Percentiles rank a stretch among this genome's conserved stretches.
Evolutionary conservation across 73 alveolate species (phyloP).

Genomic region (Symbiodinium natans): DNA sequence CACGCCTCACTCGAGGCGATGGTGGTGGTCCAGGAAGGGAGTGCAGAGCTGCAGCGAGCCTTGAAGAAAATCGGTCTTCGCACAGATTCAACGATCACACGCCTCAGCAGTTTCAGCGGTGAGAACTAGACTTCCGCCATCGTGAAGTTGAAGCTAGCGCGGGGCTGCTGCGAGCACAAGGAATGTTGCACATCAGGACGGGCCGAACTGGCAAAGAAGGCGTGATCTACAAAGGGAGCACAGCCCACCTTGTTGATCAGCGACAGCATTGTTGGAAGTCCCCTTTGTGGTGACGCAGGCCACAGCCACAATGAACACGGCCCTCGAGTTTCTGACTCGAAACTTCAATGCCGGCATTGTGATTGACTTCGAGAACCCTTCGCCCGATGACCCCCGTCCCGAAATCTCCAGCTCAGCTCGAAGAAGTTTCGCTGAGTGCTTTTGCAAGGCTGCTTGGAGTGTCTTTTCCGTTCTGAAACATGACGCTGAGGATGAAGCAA

Average conservation of each 20-base stretch:
- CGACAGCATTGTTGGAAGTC: background rate
- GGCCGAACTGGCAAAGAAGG: conserved; percentile 63
- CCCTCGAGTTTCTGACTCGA: conserved; percentile 54
- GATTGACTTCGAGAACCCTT: conserved; percentile 33
- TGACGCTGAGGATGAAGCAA: conserved; percentile 42
- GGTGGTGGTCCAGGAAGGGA: conserved; percentile 92
- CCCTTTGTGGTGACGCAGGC: conserved; percentile 2
- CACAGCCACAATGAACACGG: conserved; percentile 25
- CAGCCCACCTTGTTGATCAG: background rate
- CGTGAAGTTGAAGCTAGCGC: background rate
- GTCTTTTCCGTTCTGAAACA: background rate
- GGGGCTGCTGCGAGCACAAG: background rate
- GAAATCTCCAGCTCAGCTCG: no score
- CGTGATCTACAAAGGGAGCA: background rate
- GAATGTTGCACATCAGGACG: background rate
- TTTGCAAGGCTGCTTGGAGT: background rate
- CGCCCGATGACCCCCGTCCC: conserved; percentile 7
- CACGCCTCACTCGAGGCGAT: conserved; percentile 26
- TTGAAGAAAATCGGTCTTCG: no score
- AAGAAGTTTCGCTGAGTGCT: background rate
- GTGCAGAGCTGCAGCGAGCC: conserved; percentile 56
- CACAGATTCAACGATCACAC: no score
- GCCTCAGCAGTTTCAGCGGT: no score
- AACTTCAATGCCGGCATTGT: conserved; percentile 47
- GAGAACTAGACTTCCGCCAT: no score